phyloP scores from a whole-genome alignment of 345 rosid genomes.

The Salix exigua region DNA sequence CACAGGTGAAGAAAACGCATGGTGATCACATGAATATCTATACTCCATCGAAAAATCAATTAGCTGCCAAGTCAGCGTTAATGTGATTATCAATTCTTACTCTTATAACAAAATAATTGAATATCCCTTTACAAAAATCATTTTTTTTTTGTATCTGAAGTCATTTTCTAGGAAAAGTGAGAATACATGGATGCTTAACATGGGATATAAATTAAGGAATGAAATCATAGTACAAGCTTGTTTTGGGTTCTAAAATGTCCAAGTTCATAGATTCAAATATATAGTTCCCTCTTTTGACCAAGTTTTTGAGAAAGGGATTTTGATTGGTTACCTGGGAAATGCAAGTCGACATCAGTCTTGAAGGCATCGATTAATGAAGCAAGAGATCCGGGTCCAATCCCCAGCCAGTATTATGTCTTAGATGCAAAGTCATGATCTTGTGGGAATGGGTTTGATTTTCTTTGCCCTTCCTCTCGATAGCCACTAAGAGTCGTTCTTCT shows the following conservation, averaged over 20 bases:
- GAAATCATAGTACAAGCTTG: background rate
- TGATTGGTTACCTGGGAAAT: constrained; percentile 7
- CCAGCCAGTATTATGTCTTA: background rate
- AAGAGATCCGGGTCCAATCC: constrained; percentile 23
- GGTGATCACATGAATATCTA: no score
- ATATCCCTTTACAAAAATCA: no score
- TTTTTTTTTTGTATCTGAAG: background rate
- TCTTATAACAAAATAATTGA: no score
- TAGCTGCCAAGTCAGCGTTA: no score
- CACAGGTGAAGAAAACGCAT: background rate
- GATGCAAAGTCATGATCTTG: background rate
- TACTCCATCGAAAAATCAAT: no score
- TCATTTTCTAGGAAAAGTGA: background rate
- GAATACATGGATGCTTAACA: background rate
- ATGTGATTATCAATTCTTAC: no score
- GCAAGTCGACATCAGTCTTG: constrained; percentile 25
- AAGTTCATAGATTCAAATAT: background rate
- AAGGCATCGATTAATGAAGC: constrained; percentile 11
- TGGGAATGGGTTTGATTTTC: constrained; percentile 18
- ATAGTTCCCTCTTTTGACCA: constrained; percentile 6
- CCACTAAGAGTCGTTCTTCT: constrained; percentile 9
- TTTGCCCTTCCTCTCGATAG: constrained; percentile 10
- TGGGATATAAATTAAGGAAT: background rate
- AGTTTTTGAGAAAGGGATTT: background rate
- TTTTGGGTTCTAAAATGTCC: background rate